Percentiles rank a stretch among this genome's conserved stretches.
Evolutionary conservation across 306 rosid genomes (phyloP).

Genomic region (Quercus robur): DNA sequence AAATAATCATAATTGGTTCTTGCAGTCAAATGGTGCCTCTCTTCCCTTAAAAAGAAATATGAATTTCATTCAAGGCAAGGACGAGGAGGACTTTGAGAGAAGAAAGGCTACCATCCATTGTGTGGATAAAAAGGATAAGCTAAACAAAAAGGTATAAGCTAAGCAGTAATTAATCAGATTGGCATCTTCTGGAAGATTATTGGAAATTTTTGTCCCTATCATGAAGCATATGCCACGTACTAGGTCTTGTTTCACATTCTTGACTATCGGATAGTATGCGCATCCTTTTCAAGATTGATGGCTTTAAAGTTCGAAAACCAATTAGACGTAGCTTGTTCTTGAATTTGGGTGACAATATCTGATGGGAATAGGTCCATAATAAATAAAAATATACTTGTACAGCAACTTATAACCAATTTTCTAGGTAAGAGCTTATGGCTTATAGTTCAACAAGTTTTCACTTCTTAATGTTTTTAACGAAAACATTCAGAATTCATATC

Average conservation of each 20-base stretch:
- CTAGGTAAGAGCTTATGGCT: too few relatives aligned
- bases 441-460: rapidly evolving
- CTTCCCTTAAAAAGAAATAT: neutral
- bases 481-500: rapidly evolving
- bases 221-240: slow-evolving; percentile 11
- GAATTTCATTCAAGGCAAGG: neutral
- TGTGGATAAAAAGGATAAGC: neutral
- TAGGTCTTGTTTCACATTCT: neutral
- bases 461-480: rapidly evolving
- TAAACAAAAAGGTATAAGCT: neutral
- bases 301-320: neutral
- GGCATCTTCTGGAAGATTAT: neutral
- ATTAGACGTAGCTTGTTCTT: neutral
- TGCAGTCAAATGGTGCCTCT: neutral
- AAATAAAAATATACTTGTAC: neutral
- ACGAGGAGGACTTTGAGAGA: neutral
- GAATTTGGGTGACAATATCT: neutral
- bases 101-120: neutral
- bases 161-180: neutral
- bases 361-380: neutral
- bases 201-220: neutral
- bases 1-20: neutral
- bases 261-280: neutral
- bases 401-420: neutral
- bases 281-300: neutral